These are phyloP conservation scores for Persicaria tinctoria DNA, from an alignment of 148 eudicot genomes.

Conservation along the genomic window DNA sequence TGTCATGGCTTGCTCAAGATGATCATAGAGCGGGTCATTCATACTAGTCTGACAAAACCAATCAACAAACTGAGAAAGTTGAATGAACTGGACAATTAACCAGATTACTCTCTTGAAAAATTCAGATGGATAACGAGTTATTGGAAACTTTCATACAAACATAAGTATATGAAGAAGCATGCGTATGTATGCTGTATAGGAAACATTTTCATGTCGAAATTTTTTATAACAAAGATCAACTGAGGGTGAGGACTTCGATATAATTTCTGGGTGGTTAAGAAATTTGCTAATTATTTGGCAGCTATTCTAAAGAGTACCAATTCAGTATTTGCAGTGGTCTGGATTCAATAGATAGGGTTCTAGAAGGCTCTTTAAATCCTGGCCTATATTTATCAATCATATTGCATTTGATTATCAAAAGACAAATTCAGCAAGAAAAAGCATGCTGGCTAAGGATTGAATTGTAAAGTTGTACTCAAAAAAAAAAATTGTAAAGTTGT, in stretches of 20 bases:
- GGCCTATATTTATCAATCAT: not conserved
- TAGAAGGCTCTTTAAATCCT: not conserved
- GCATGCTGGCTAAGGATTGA: too few relatives aligned
- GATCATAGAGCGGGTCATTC: conserved; percentile 45
- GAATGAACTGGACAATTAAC: not conserved
- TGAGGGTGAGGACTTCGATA: not conserved
- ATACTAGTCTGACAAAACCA: conserved; percentile 35
- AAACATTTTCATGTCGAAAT: not conserved
- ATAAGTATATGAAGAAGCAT: not conserved
- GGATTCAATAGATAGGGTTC: not conserved
- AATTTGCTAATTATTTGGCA: not conserved
- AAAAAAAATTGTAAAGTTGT: too few relatives aligned
- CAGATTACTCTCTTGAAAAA: not conserved
- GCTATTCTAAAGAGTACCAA: not conserved
- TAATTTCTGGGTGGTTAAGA: not conserved
- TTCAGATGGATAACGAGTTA: not conserved
- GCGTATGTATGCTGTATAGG: not conserved
- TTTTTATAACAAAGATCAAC: not conserved
- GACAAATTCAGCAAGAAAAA: not conserved
- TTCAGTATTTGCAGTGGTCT: not conserved
- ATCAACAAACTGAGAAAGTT: not conserved
- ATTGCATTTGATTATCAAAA: not conserved
- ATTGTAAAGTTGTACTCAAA: too few relatives aligned
- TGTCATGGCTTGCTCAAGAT: conserved; percentile 56
- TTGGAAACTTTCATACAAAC: not conserved